A percentile compares a stretch with the other conserved stretches of the same genome.
phyloP scores from a whole-genome alignment of 1,139 yeast species.

The Geotrichum aggregatum region DNA sequence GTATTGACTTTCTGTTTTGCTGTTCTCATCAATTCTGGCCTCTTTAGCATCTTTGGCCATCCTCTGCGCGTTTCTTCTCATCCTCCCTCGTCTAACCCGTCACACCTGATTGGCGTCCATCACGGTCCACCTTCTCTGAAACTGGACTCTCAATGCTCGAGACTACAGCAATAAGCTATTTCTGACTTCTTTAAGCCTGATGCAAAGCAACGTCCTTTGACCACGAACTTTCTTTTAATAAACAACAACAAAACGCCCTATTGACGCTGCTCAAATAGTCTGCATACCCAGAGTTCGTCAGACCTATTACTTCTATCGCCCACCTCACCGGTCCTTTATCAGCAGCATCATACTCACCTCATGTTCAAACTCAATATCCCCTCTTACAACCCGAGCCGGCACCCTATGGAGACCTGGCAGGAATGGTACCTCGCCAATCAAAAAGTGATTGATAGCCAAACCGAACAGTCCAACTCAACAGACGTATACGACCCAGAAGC shows the following conservation, averaged over 20 bases:
- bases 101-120: too few relatives aligned
- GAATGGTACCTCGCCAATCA: slow-evolving; percentile 35
- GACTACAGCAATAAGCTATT: too few relatives aligned
- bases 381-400: slow-evolving; percentile 30
- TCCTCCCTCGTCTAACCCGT: too few relatives aligned
- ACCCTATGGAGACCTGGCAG: slow-evolving; percentile 38
- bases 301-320: background rate
- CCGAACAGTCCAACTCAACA: slow-evolving; percentile 11
- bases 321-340: background rate
- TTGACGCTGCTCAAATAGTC: background rate
- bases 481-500: slow-evolving; percentile 15
- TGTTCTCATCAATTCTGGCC: background rate
- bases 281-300: background rate
- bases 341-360: background rate
- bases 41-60: too few relatives aligned
- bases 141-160: too few relatives aligned
- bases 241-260: too few relatives aligned
- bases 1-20: background rate
- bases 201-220: background rate
- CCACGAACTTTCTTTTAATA: background rate
- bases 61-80: too few relatives aligned
- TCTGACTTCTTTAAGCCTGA: too few relatives aligned
- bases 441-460: slow-evolving; percentile 20
- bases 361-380: slow-evolving; percentile 25
- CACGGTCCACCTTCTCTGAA: too few relatives aligned